Base-by-base conservation (phyloP, 208 protist genomes). In the Crithidia brevicula region DNA sequence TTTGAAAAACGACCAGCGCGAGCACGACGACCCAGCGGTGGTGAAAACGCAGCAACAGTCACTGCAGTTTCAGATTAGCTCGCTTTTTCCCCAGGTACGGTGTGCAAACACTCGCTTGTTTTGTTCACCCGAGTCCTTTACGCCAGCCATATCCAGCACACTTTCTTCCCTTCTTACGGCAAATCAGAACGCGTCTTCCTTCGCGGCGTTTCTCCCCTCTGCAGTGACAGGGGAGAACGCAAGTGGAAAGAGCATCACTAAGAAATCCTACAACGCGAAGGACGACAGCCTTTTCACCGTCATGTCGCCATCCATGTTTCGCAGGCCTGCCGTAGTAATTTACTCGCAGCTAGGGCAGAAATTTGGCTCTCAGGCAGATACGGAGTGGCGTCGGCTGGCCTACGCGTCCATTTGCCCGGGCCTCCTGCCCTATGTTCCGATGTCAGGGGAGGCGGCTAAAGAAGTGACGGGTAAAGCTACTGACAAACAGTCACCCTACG, bases 291-390 rank as follows among this genome's bases (percentile, higher is more conserved):
- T 88, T 28, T 86, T 91, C 60, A 90, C 83, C 15, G 47, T 69
- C 6, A 70, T 95, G 38, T 76, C 72, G 20, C 69, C 80, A 15
- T 69, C 71, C 4, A 74, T 74, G 18, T 93, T 95, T 61, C 78
- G 80, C 6, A 72, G 83, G n/a, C 91, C 91, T 27, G 81, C 88
- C 0, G 79, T 96, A 16, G 75, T 96, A 46, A 93, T 96, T 58
- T 91, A 82, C 61, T 86, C 91, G 22, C 91, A 96, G 67, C 67
- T 93, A 1, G 91, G 91, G 2, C 91, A 96, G 62, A 88, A 87
- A 68, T 86, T 91, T 59, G 88, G 91, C 27, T 82, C 81, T 2
- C 77, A 88, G 28, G 87, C 86, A 4, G 87, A 96, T 49, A 49
- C 58, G 20, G 84, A 86, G 47, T 96, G 91, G 91, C 72, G 91